Conservation (phyloP, 169 alveolate species). For the Perkinsus marinus region DNA sequence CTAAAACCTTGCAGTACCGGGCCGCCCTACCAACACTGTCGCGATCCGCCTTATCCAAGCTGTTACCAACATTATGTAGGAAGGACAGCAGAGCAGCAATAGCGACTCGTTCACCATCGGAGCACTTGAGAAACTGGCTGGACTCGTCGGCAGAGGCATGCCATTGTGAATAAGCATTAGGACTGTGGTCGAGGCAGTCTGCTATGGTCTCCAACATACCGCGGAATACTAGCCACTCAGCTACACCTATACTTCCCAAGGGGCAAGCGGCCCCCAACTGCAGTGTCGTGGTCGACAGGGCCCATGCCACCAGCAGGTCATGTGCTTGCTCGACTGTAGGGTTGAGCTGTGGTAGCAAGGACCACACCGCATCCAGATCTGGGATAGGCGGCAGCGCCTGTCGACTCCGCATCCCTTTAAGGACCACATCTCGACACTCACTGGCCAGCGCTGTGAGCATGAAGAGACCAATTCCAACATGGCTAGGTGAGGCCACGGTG, state of each 20-base stretch:
- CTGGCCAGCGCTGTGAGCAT: background rate
- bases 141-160: background rate
- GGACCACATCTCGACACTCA: background rate
- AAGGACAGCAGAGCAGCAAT: background rate
- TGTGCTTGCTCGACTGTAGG: background rate
- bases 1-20: background rate
- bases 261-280: background rate
- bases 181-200: background rate
- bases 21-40: background rate
- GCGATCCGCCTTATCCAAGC: background rate
- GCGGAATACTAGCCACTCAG: background rate
- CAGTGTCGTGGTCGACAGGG: background rate
- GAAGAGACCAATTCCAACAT: background rate
- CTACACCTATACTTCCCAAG: background rate
- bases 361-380: background rate
- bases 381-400: background rate
- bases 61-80: background rate
- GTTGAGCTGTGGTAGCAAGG: background rate
- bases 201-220: background rate
- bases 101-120: background rate
- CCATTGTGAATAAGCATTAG: background rate
- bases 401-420: background rate
- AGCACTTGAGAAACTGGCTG: background rate
- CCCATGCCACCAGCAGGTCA: background rate
- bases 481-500: background rate